These are phyloP conservation scores for Mycena haematopus DNA, from an alignment of 768 basidiomycete genomes.

Conservation along the genomic window DNA sequence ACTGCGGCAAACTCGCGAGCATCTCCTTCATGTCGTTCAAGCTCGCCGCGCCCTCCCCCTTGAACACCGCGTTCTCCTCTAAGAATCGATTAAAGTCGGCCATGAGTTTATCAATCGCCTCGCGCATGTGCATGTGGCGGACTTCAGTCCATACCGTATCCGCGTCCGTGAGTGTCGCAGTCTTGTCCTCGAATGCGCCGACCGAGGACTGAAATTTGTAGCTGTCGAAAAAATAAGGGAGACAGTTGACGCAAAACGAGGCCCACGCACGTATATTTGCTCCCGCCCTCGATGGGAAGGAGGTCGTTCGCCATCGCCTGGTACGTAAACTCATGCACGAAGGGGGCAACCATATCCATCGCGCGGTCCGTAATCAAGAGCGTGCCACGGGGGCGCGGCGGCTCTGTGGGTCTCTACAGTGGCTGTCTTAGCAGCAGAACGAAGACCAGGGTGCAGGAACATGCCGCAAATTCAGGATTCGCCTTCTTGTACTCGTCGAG, in stretches of 20 bases:
- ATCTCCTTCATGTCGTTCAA: constrained; percentile 99
- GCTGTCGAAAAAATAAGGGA: constrained; percentile 45
- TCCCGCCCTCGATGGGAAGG: constrained; percentile 85
- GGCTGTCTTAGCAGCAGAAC: neutral
- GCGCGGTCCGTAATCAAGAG: constrained; percentile 95
- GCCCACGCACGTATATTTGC: constrained; percentile 78
- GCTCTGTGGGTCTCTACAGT: constrained; percentile 59
- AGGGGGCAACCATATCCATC: constrained; percentile 90
- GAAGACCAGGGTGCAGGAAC: constrained; percentile 36
- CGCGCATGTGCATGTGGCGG: constrained; percentile 98
- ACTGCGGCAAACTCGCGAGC: constrained; percentile 93
- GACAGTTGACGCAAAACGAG: neutral
- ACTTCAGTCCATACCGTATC: constrained; percentile 93
- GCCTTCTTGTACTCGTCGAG: constrained; percentile 87
- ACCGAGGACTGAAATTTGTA: constrained; percentile 94
- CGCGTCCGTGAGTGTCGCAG: constrained; percentile 81
- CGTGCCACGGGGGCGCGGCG: constrained; percentile 73
- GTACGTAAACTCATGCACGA: constrained; percentile 98
- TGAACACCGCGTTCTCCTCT: constrained; percentile 93
- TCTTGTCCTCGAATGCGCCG: constrained; percentile 88
- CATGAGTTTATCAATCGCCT: constrained; percentile 97
- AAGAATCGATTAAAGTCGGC: constrained; percentile 94
- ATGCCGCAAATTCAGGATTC: constrained; percentile 88
- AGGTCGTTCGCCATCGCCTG: constrained; percentile 99
- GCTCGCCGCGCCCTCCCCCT: constrained; percentile 85